These are phyloP conservation scores for Pythium aquatile DNA, from an alignment of 352 stramenopile genomes.

Conservation along the genomic window DNA sequence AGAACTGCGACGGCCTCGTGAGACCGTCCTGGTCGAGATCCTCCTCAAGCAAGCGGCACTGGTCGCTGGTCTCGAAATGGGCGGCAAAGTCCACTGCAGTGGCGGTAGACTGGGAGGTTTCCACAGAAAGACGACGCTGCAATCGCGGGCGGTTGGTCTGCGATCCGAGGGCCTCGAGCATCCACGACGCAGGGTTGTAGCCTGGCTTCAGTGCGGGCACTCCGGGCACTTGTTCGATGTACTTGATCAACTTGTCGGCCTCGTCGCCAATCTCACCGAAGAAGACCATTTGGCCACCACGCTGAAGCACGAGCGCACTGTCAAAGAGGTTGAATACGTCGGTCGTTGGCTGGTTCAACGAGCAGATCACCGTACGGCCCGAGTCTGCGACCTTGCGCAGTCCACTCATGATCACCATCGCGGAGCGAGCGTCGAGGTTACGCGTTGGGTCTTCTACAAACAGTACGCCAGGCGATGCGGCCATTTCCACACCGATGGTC, in stretches of 20 bases:
- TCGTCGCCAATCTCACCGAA: conserved; percentile 39
- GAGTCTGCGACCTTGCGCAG: conserved; percentile 64
- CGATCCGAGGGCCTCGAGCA: conserved; percentile 41
- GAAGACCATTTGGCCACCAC: conserved; percentile 35
- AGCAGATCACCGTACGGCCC: conserved; percentile 72
- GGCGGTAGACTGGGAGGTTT: background rate
- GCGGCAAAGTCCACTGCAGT: conserved; percentile 28
- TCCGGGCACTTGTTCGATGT: conserved; percentile 50
- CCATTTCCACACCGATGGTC: conserved; percentile 83
- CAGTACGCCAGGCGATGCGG: conserved; percentile 62
- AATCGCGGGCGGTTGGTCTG: conserved; percentile 19
- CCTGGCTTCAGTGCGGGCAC: conserved; percentile 35
- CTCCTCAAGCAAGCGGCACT: conserved; percentile 40
- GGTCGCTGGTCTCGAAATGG: conserved; percentile 36
- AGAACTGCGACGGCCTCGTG: conserved; percentile 30
- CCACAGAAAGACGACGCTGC: background rate
- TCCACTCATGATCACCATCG: conserved; percentile 57
- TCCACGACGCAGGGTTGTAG: conserved; percentile 68
- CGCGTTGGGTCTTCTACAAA: conserved; percentile 68
- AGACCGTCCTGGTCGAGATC: conserved; percentile 47
- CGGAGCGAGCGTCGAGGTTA: conserved; percentile 17
- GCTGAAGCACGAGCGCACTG: conserved; percentile 60
- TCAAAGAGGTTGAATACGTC: conserved; percentile 83
- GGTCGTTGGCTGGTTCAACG: conserved; percentile 80
- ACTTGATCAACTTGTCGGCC: conserved; percentile 29